Evolutionary conservation across 2,329 filamentous ascomycete species (phyloP).

Genomic region (Microcyclospora tardicrescens): DNA sequence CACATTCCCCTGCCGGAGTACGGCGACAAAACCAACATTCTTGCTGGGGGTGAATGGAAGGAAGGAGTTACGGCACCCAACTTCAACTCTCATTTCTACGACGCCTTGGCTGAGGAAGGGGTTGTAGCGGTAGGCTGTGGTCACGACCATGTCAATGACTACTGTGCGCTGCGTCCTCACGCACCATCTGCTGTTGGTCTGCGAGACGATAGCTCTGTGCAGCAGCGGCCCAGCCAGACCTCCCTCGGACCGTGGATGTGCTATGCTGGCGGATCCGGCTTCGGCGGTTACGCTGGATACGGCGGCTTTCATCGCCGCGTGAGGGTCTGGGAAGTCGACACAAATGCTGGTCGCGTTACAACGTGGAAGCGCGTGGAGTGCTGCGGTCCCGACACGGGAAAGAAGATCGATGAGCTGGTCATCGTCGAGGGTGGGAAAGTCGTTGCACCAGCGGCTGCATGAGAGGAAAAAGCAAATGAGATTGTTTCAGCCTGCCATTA

Average conservation of each 20-base stretch:
- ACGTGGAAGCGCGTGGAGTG: constrained; percentile 87
- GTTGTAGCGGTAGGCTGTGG: constrained; percentile 81
- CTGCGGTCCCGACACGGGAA: constrained; percentile 34
- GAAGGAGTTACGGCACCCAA: constrained; percentile 77
- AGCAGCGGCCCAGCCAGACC: constrained; percentile 3
- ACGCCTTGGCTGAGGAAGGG: constrained; percentile 75
- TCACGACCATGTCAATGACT: constrained; percentile 96
- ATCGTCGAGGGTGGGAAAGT: constrained; percentile 47
- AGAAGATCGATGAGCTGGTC: constrained; percentile 45
- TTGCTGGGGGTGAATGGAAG: constrained; percentile 56
- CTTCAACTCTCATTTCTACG: constrained; percentile 86
- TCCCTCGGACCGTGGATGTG: constrained; percentile 72
- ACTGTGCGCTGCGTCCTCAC: constrained; percentile 55
- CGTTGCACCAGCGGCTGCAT: constrained; percentile 16
- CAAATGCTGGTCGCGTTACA: constrained; percentile 73
- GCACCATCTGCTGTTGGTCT: constrained; percentile 8
- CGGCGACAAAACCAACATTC: constrained; percentile 43
- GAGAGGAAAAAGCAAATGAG: too few species aligned
- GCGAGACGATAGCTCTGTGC: background rate
- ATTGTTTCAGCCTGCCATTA: too few species aligned
- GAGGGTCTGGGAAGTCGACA: constrained; percentile 84
- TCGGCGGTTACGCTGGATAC: constrained; percentile 91
- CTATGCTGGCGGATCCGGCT: constrained; percentile 82
- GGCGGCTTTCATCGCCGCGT: constrained; percentile 71
- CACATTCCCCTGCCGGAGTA: constrained; percentile 96